Conservation (phyloP, 352 stramenopile genomes). For the Globisporangium takayamanum region DNA sequence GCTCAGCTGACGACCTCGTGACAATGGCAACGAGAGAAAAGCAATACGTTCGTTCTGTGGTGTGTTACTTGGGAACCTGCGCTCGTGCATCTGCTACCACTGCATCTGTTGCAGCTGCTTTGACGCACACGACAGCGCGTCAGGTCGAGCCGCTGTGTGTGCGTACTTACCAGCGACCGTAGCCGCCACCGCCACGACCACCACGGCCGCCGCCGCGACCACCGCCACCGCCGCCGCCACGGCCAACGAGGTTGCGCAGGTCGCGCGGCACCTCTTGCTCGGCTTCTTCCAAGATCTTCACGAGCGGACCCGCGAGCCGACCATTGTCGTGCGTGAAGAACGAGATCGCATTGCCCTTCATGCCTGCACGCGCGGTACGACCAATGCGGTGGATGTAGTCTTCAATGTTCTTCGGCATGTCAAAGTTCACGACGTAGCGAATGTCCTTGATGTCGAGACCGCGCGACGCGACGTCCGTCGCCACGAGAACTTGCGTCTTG, state of each 20-base stretch:
- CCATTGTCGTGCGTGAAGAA: slow-evolving; percentile 93
- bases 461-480: slow-evolving; percentile 98
- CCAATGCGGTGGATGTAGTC: slow-evolving; percentile 98
- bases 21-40: too few relatives aligned
- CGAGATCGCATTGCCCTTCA: slow-evolving; percentile 92
- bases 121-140: too few relatives aligned
- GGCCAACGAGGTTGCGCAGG: slow-evolving; percentile 60
- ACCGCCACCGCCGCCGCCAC: slow-evolving; percentile 49
- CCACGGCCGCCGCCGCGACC: slow-evolving; percentile 50
- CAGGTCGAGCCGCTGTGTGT: background rate
- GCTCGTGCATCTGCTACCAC: background rate
- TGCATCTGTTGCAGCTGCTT: background rate
- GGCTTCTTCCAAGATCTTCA: slow-evolving; percentile 88
- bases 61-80: too few relatives aligned
- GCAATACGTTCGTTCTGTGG: too few relatives aligned
- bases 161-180: slow-evolving; percentile 40
- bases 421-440: slow-evolving; percentile 98
- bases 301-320: slow-evolving; percentile 68
- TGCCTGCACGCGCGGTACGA: slow-evolving; percentile 96
- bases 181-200: slow-evolving; percentile 31
- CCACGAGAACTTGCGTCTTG: slow-evolving; percentile 93
- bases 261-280: slow-evolving; percentile 86
- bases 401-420: slow-evolving; percentile 98
- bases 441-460: slow-evolving; percentile 99
- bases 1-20: too few relatives aligned